Evolutionary conservation across 2,329 filamentous ascomycete species (phyloP).

Genomic region (Pseudogymnoascus sp.): DNA sequence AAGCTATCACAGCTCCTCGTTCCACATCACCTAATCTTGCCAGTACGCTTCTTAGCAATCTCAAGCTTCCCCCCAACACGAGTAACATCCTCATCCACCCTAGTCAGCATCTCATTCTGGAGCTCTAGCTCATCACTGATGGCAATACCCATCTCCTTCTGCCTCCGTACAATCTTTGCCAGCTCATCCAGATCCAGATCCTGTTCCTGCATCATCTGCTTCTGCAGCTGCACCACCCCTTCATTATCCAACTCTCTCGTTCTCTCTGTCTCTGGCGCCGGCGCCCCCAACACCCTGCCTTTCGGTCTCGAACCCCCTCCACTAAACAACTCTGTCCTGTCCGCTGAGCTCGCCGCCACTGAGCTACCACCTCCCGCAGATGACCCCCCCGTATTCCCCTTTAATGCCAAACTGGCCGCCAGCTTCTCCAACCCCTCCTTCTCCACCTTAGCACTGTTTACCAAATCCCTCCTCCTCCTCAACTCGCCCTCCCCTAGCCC

Average conservation of each 20-base stretch:
- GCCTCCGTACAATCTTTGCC: constrained; percentile 58
- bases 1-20: neutral
- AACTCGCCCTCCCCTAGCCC: constrained; percentile 67
- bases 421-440: constrained; percentile 67
- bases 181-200: constrained; percentile 64
- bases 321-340: constrained; percentile 41
- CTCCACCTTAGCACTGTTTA: constrained; percentile 63
- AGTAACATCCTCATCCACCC: constrained; percentile 58
- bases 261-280: constrained; percentile 64
- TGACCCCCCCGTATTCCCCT: constrained; percentile 27
- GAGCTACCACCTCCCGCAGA: constrained; percentile 13
- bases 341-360: constrained; percentile 26
- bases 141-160: constrained; percentile 68
- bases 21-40: constrained; percentile 41
- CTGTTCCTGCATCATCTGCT: constrained; percentile 65
- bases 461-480: constrained; percentile 59
- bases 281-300: constrained; percentile 63
- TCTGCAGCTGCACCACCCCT: constrained; percentile 65
- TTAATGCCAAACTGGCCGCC: constrained; percentile 49
- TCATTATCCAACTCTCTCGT: constrained; percentile 70
- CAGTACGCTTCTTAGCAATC: constrained; percentile 64
- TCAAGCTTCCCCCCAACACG: constrained; percentile 59
- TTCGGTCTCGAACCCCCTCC: constrained; percentile 30
- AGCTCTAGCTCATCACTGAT: constrained; percentile 66
- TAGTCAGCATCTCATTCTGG: constrained; percentile 62